phyloP scores from a whole-genome alignment of 257 asterid genomes.

The Osmanthus fragrans region DNA sequence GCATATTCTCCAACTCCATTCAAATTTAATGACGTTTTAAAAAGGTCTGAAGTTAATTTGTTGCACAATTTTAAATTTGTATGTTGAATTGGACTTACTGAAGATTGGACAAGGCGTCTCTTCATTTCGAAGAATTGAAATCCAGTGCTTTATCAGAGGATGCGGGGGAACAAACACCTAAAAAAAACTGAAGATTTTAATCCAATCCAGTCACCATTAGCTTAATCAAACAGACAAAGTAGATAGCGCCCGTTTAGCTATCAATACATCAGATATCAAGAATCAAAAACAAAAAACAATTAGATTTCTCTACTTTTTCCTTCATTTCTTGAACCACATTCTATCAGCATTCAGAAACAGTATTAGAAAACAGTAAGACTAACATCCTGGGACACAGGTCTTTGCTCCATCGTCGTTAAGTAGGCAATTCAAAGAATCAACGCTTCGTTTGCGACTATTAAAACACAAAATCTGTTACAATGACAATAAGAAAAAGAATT shows the following conservation, averaged over 20 bases:
- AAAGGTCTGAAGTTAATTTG: background rate
- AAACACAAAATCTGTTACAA: slow-evolving; percentile 28
- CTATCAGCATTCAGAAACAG: background rate
- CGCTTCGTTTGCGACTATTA: slow-evolving; percentile 35
- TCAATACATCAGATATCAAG: background rate
- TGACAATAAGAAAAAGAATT: background rate
- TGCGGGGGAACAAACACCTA: slow-evolving; percentile 97
- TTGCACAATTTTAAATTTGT: background rate
- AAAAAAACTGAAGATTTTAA: background rate
- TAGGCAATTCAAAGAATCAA: slow-evolving; percentile 40
- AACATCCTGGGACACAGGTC: slow-evolving; percentile 54
- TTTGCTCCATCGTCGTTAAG: slow-evolving; percentile 45
- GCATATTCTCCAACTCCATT: background rate
- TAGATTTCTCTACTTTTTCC: background rate
- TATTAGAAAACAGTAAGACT: slow-evolving; percentile 13
- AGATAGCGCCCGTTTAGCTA: background rate
- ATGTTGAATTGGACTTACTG: slow-evolving; percentile 45
- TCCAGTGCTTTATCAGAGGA: slow-evolving; percentile 95
- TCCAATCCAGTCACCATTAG: slow-evolving; percentile 1
- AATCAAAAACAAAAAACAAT: background rate
- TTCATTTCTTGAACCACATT: background rate
- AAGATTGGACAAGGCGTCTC: slow-evolving; percentile 82
- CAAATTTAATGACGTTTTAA: background rate
- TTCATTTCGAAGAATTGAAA: slow-evolving; percentile 88
- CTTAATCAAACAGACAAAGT: background rate